Percentiles rank a stretch among this genome's conserved stretches.
phyloP scores from a whole-genome alignment of 345 rosid species.

The Rhizophora mangle region DNA sequence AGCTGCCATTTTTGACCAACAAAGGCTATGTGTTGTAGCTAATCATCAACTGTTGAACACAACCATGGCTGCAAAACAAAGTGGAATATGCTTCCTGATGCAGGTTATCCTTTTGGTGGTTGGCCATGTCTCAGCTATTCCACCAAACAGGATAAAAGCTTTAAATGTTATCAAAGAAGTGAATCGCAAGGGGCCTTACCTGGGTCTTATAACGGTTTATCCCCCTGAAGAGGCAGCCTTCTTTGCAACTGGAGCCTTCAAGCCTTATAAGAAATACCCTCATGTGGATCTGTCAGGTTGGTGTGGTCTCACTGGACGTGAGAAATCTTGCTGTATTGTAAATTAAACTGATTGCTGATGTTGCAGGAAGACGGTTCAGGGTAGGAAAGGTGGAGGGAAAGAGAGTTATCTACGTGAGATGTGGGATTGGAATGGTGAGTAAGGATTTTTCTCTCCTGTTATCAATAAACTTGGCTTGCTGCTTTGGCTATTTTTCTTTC shows the following conservation, averaged over 20 bases:
- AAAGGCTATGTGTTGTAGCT: not conserved
- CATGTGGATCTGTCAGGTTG: constrained; percentile 49
- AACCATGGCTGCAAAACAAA: constrained; percentile 17
- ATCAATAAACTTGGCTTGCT: not conserved
- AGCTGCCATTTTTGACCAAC: not conserved
- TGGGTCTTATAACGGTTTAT: constrained; percentile 46
- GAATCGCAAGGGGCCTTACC: constrained; percentile 42
- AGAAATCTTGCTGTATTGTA: not conserved
- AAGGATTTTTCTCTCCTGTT: not conserved
- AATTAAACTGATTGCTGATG: not conserved
- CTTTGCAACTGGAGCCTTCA: constrained; percentile 32
- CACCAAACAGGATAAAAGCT: constrained; percentile 11
- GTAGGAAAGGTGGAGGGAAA: constrained; percentile 39
- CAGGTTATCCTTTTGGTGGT: not conserved
- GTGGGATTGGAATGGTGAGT: constrained; percentile 56
- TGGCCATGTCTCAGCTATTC: constrained; percentile 17
- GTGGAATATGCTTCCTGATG: not conserved
- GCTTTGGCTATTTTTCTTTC: not conserved
- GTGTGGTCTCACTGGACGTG: not conserved
- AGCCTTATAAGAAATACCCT: constrained; percentile 28
- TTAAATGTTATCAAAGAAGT: constrained; percentile 22
- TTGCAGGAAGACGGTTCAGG: constrained; percentile 44
- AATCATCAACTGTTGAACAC: not conserved
- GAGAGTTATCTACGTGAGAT: constrained; percentile 51
- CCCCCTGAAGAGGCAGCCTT: constrained; percentile 44